These are phyloP conservation scores for Trichomonas gallinae DNA, from an alignment of 208 protist species.

Conservation along the genomic window DNA sequence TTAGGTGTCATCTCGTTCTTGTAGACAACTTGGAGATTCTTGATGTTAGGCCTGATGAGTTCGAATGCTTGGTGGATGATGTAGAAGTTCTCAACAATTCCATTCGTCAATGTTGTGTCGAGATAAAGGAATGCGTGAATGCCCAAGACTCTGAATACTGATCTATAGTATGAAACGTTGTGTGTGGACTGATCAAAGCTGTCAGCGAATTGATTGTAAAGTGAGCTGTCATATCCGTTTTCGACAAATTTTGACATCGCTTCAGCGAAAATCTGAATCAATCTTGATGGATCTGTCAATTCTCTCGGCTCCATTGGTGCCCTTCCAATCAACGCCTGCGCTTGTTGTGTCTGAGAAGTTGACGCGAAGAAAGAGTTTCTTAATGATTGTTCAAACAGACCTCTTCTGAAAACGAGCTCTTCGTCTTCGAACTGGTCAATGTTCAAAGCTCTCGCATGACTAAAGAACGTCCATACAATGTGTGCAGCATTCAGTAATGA, in stretches of 20 bases:
- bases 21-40: not conserved
- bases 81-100: not conserved
- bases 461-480: not conserved
- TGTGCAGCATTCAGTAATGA: not conserved
- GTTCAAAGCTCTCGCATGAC: not conserved
- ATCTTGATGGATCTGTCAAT: not conserved
- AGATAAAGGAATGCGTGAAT: not conserved
- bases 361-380: not conserved
- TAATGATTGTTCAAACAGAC: not conserved
- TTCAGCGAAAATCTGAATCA: not conserved
- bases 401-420: not conserved
- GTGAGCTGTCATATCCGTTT: not conserved
- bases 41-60: not conserved
- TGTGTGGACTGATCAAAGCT: not conserved
- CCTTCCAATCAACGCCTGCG: not conserved
- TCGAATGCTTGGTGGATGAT: not conserved
- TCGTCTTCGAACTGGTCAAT: not conserved
- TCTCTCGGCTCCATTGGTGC: not conserved
- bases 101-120: not conserved
- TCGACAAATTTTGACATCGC: not conserved
- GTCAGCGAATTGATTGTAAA: not conserved
- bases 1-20: not conserved
- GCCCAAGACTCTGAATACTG: not conserved
- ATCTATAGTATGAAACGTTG: not conserved
- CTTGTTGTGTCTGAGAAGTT: not conserved